phyloP scores from a whole-genome alignment of 106 monocot species.

The Apostasia ramifera region DNA sequence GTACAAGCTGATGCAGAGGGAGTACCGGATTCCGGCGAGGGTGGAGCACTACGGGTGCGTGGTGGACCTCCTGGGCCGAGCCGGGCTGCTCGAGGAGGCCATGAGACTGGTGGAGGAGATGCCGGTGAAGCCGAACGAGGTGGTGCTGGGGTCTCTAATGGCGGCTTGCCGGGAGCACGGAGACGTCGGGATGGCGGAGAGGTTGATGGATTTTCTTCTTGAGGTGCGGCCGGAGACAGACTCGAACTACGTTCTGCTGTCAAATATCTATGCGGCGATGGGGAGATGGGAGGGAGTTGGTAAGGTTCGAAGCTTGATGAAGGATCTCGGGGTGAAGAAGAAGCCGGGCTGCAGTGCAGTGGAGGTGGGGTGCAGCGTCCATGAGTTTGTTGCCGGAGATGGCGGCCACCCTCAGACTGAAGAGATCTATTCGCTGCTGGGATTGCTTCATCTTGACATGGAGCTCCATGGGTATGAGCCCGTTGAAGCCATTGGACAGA shows the following conservation, averaged over 20 bases:
- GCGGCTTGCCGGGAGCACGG: constrained; percentile 44
- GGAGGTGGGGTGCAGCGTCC: constrained; percentile 24
- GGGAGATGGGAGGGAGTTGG: constrained; percentile 52
- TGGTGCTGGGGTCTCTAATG: constrained; percentile 47
- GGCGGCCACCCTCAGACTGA: constrained; percentile 19
- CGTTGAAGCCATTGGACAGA: neutral
- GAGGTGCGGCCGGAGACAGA: constrained; percentile 39
- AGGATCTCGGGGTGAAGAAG: constrained; percentile 37
- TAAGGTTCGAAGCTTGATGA: constrained; percentile 35
- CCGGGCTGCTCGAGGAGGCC: constrained; percentile 42
- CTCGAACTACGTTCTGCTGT: constrained; percentile 47
- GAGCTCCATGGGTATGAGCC: constrained; percentile 4
- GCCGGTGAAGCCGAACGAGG: constrained; percentile 48
- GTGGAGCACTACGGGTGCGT: constrained; percentile 51
- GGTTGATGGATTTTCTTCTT: constrained; percentile 31
- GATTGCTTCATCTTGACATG: constrained; percentile 29
- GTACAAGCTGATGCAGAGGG: constrained; percentile 21
- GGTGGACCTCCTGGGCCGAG: constrained; percentile 39
- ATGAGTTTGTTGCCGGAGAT: constrained; percentile 51
- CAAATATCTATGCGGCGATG: constrained; percentile 49
- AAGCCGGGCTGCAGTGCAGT: constrained; percentile 40
- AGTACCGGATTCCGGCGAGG: constrained; percentile 8
- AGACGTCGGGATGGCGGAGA: constrained; percentile 40
- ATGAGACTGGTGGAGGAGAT: constrained; percentile 29
- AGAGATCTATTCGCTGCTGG: constrained; percentile 30